phyloP scores from a whole-genome alignment of 805 yeast species.

The Pichia occidentalis region DNA sequence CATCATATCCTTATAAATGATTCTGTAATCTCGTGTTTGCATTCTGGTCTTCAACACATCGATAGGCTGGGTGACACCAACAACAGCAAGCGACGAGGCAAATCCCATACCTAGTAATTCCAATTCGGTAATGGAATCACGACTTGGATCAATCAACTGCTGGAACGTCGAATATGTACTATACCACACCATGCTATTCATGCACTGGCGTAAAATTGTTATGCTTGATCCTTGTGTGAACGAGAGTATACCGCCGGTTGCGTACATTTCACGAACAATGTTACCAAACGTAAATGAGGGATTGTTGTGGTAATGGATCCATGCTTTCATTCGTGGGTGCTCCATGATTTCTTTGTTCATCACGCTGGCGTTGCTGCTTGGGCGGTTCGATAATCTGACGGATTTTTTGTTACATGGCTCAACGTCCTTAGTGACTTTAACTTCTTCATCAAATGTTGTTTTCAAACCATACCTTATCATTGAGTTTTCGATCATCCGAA shows the following conservation, averaged over 20 bases:
- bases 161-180: slow-evolving; percentile 74
- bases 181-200: slow-evolving; percentile 76
- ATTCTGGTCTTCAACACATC: slow-evolving; percentile 83
- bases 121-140: slow-evolving; percentile 36
- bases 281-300: slow-evolving; percentile 50
- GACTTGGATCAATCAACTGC: slow-evolving; percentile 57
- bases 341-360: too few relatives aligned
- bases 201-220: slow-evolving; percentile 74
- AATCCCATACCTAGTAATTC: slow-evolving; percentile 42
- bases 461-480: slow-evolving; percentile 28
- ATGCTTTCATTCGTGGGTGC: slow-evolving; percentile 14
- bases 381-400: slow-evolving; percentile 11
- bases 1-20: slow-evolving; percentile 53
- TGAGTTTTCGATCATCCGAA: slow-evolving; percentile 70
- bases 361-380: slow-evolving; percentile 3
- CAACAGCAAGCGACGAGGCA: slow-evolving; percentile 65
- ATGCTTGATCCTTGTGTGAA: slow-evolving; percentile 78
- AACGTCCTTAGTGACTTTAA: slow-evolving; percentile 14
- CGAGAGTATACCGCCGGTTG: slow-evolving; percentile 66
- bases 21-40: slow-evolving; percentile 67
- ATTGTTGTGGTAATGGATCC: slow-evolving; percentile 37
- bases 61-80: slow-evolving; percentile 76
- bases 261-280: slow-evolving; percentile 60
- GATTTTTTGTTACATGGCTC: slow-evolving; percentile 8
- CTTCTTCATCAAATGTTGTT: slow-evolving; percentile 15